Base-by-base conservation (phyloP, 2,329 filamentous ascomycete genomes). In the Venturiaceae sp. region DNA sequence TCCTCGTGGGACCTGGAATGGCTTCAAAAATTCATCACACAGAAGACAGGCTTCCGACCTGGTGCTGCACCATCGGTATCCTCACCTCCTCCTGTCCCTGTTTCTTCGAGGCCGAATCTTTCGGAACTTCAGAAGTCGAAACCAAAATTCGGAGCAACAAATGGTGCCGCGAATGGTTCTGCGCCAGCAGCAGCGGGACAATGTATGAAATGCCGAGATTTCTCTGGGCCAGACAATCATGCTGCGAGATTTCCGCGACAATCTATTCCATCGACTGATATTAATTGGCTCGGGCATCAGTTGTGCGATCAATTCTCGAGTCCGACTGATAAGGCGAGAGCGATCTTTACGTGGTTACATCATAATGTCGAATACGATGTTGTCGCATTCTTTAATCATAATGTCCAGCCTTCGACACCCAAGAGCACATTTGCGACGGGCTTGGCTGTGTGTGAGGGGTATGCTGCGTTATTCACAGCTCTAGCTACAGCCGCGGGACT, bases 321-420 rank as follows among this genome's bases (percentile, higher is more conserved):
- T 0, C 75, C 77, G 1, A 96, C 92, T 0, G 92, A 97, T 71
- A 96, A 96, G 74, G 92, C 94, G 2, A 82, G 94, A 30, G 90
- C 85, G 2, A 89, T 99, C 60, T 97, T 97, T 69, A 90, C 88
- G 1, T 99, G 94, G 94, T 84, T 92, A 41, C 92, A 97, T 72
- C 86, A 97, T 72, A 97, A 97, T 66, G 85, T 99, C 60, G 80
- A 80, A 52, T 99, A 97, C 69, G 90, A 97, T 68, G 83, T 84
- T 0, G 79, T 83, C 28, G 81, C 85, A 26, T 95, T 96, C 75
- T 95, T 95, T 67, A 82, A 80, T 59, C 82, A 85, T 36, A 83
- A 77, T 52, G 76, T 95, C 33, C 80, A 84, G 62, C 77, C 81
- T 7, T 84, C 83, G 44, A 86, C 84, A 0, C 86, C 90, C 0